These are phyloP conservation scores for Termitomyces titanicus DNA, from an alignment of 768 basidiomycete genomes.

Conservation along the genomic window DNA sequence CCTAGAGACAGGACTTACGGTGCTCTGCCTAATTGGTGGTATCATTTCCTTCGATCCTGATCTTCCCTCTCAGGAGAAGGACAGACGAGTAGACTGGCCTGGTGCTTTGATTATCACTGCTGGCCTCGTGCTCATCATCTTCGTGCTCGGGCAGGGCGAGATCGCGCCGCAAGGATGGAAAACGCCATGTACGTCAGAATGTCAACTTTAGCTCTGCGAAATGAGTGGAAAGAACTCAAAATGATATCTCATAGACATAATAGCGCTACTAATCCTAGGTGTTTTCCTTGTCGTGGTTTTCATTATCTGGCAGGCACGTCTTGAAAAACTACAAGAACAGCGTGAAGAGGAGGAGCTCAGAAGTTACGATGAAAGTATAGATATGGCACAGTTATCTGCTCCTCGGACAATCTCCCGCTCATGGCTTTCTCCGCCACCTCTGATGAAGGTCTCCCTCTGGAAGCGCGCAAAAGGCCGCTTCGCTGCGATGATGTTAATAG, in stretches of 20 bases:
- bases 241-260: slow-evolving; percentile 48
- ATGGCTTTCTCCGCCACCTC: slow-evolving; percentile 42
- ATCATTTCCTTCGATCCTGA: slow-evolving; percentile 64
- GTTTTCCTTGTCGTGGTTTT: slow-evolving; percentile 51
- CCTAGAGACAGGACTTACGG: slow-evolving; percentile 54
- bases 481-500: slow-evolving; percentile 52
- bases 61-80: slow-evolving; percentile 32
- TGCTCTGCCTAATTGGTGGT: slow-evolving; percentile 48
- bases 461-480: slow-evolving; percentile 52
- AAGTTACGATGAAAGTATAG: neutral
- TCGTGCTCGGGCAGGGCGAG: slow-evolving; percentile 64
- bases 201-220: neutral
- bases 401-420: slow-evolving; percentile 1
- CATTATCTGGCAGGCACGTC: slow-evolving; percentile 55
- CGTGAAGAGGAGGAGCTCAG: neutral
- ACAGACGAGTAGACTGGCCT: slow-evolving; percentile 66
- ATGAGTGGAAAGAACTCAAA: neutral
- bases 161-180: slow-evolving; percentile 56
- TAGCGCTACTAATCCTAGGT: slow-evolving; percentile 59
- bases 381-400: neutral
- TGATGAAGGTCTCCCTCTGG: slow-evolving; percentile 64
- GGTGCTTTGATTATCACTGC: slow-evolving; percentile 62
- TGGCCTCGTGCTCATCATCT: slow-evolving; percentile 65
- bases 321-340: slow-evolving; percentile 35
- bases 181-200: slow-evolving; percentile 27